A percentile compares a stretch with the other conserved stretches of the same genome.
phyloP scores from a whole-genome alignment of 306 rosid genomes.

The Comarum palustre region DNA sequence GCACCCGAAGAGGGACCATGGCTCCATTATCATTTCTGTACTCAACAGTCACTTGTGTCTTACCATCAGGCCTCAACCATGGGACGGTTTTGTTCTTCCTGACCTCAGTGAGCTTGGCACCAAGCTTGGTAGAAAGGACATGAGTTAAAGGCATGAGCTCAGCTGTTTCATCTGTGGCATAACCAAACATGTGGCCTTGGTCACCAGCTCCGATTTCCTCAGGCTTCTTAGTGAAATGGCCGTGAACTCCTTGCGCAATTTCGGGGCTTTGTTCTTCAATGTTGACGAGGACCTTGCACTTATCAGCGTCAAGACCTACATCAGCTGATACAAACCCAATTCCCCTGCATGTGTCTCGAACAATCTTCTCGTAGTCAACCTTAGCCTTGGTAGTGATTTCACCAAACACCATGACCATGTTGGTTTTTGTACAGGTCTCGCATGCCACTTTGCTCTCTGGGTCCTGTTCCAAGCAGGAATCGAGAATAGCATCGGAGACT shows the following conservation, averaged over 20 bases:
- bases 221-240: conserved; percentile 66
- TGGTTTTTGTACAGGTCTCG: conserved; percentile 81
- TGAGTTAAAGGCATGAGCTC: conserved; percentile 80
- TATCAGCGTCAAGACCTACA: conserved; percentile 76
- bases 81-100: conserved; percentile 71
- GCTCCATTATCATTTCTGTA: conserved; percentile 70
- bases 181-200: conserved; percentile 86
- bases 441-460: conserved; percentile 76
- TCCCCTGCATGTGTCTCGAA: conserved; percentile 69
- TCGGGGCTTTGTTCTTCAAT: conserved; percentile 81
- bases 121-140: conserved; percentile 73
- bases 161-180: conserved; percentile 73
- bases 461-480: conserved; percentile 77
- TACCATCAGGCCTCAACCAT: conserved; percentile 81
- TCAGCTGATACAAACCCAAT: conserved; percentile 67
- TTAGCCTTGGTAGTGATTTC: conserved; percentile 76
- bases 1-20: conserved; percentile 72
- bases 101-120: conserved; percentile 76
- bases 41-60: conserved; percentile 83
- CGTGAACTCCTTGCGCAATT: conserved; percentile 78
- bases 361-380: conserved; percentile 75
- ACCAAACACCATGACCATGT: conserved; percentile 91
- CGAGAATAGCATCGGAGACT: conserved; percentile 72
- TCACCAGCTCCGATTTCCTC: conserved; percentile 87
- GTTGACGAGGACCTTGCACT: conserved; percentile 76